Evolutionary conservation across 805 yeast genomes (phyloP), one percentile per base, ranked within the genome.

Genomic region (Jamesozyma spencerorum): DNA sequence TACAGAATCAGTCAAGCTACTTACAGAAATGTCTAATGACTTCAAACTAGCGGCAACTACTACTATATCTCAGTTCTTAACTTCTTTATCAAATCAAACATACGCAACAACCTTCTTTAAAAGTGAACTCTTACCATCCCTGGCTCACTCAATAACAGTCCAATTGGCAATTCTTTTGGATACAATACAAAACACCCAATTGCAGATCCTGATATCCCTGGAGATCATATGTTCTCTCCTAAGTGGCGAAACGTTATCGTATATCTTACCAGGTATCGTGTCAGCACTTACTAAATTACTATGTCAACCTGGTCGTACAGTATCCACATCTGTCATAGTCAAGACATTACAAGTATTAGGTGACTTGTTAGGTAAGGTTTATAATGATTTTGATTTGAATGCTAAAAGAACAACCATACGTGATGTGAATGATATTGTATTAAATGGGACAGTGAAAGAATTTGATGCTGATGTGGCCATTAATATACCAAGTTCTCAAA

Each of bases 241-340:
- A 43, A 53, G 51, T 18, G 78, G 77, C 11, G 79, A 74, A 42
- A 51, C 66, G 2, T 38, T 74, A 3, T 71, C 78, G 0, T 63
- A 66, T 47, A 64, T 74, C 37, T 50, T 74, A 17, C 80, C 80
- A 0, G 79, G 79, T 2, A 71, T 63, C 31, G 69, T 74, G 0
- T 74, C 79, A 0, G 47, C 60, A 0, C 47, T 73, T 31, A 58
- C 70, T 2, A 74, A 69, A 40, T 44, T 70, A 4, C 41, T 71
- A 0, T 40, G 56, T 0, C 43, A 49, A 7, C 55, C 62, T 3
- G 65, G 66, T 1, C 20, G 55, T 2, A 55, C 48, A 13, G 57
- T 65, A 1, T 71, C 72, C 39, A 68, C 62, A 39, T 57, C 61
- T 14, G 68, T 71, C 0, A 42, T 65, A 1, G 47, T 56, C 1